A percentile compares a stretch with the other conserved stretches of the same genome.
Evolutionary conservation across 306 rosid species (phyloP).

Genomic region (Argentina anserina): DNA sequence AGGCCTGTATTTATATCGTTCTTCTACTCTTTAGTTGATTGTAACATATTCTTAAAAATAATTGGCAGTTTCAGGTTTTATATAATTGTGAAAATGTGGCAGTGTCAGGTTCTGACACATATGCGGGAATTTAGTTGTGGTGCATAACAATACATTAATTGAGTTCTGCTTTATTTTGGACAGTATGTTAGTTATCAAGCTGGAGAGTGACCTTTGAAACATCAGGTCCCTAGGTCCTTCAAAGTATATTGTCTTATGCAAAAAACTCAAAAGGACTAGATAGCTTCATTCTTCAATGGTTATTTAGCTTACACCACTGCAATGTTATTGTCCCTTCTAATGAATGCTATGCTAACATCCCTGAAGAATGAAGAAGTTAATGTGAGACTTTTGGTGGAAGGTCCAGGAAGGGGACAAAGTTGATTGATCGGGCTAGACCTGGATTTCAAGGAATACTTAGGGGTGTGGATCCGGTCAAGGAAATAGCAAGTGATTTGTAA

Average conservation of each 20-base stretch:
- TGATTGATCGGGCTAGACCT: neutral
- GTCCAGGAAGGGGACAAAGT: neutral
- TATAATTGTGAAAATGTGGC: neutral
- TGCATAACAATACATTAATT: neutral
- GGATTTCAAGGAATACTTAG: neutral
- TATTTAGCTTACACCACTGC: neutral
- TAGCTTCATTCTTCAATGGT: neutral
- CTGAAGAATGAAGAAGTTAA: neutral
- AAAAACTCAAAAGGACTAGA: neutral
- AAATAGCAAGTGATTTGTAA: neutral
- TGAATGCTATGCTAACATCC: neutral
- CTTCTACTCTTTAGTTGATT: neutral
- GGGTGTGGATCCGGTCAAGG: neutral
- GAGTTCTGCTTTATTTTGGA: neutral
- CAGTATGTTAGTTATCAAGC: neutral
- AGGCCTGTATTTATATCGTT: neutral
- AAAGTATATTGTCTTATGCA: neutral
- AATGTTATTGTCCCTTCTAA: neutral
- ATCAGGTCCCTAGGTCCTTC: neutral
- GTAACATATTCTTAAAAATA: neutral
- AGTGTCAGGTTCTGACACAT: neutral
- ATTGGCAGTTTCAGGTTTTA: neutral
- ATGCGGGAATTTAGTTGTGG: neutral
- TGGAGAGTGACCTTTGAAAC: neutral
- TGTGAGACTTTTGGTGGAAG: neutral